Percentiles rank a stretch among this genome's conserved stretches.
Conservation (phyloP, 176 grass and related monocot species). For the Hyparrhenia diplandra region DNA sequence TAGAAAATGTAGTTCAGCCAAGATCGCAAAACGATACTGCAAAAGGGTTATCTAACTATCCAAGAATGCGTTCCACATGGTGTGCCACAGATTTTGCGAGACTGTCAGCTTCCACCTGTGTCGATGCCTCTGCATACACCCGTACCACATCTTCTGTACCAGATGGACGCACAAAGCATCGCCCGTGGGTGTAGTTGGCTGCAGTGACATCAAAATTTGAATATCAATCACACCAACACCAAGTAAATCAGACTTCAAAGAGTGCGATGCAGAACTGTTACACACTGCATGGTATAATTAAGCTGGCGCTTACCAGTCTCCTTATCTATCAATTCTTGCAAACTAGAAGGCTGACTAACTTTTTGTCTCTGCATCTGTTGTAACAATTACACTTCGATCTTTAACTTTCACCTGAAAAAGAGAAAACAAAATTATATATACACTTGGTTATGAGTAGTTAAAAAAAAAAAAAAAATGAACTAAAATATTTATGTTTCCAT, state of each 20-base stretch:
- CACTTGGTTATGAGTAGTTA: not conserved
- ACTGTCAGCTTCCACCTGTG: constrained; percentile 56
- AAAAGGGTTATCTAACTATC: constrained; percentile 31
- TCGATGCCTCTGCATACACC: constrained; percentile 84
- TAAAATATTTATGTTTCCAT: not conserved
- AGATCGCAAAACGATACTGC: not conserved
- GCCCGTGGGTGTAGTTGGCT: constrained; percentile 61
- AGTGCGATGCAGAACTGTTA: not conserved
- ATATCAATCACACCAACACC: not conserved
- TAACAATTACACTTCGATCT: constrained; percentile 64
- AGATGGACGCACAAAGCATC: constrained; percentile 85
- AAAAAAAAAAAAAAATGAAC: not conserved
- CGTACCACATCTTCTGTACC: constrained; percentile 89
- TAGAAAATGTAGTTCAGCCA: not conserved
- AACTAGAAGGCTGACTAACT: constrained; percentile 55
- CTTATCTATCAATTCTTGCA: constrained; percentile 79
- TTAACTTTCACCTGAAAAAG: constrained; percentile 77
- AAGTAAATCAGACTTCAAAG: not conserved
- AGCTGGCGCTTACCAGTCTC: constrained; percentile 45
- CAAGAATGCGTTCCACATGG: constrained; percentile 56
- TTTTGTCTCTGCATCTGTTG: constrained; percentile 71
- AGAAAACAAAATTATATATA: not conserved
- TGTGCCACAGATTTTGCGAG: constrained; percentile 62
- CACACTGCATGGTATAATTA: not conserved
- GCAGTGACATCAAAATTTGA: not conserved